Percentiles rank a stretch among this genome's conserved stretches.
Conservation (phyloP, 768 basidiomycete genomes). For the Boletus reticulatus region DNA sequence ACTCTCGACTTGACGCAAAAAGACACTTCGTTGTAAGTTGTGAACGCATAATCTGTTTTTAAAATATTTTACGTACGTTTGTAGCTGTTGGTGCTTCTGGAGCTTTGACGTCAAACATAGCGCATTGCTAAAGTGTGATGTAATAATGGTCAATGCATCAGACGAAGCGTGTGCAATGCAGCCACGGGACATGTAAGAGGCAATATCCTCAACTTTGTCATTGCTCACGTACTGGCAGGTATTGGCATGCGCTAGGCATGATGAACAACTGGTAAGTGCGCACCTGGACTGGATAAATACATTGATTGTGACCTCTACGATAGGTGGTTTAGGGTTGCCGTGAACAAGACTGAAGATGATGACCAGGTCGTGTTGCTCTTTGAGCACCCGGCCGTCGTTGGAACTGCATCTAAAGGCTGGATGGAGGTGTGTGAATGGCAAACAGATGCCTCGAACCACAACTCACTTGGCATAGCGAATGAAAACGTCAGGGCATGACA, state of each 20-base stretch:
- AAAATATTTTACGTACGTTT: background rate
- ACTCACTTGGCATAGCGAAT: slow-evolving; percentile 33
- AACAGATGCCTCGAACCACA: background rate
- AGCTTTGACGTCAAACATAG: slow-evolving; percentile 35
- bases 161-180: slow-evolving; percentile 53
- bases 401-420: slow-evolving; percentile 51
- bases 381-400: slow-evolving; percentile 59
- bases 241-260: slow-evolving; percentile 59
- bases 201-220: background rate
- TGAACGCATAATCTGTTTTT: background rate
- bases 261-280: slow-evolving; percentile 46
- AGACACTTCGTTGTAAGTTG: slow-evolving; percentile 46
- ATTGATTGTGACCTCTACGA: background rate
- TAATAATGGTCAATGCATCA: slow-evolving; percentile 50
- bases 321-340: slow-evolving; percentile 58
- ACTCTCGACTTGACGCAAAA: slow-evolving; percentile 44
- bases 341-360: slow-evolving; percentile 36
- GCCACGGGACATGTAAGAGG: slow-evolving; percentile 48
- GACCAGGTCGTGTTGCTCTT: slow-evolving; percentile 37
- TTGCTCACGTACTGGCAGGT: slow-evolving; percentile 19
- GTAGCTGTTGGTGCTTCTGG: slow-evolving; percentile 62
- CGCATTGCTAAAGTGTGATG: slow-evolving; percentile 34
- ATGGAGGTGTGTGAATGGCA: slow-evolving; percentile 42
- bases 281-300: background rate
- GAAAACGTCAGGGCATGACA: slow-evolving; percentile 44